Evolutionary conservation across 1,284 basidiomycete species (phyloP).

Genomic region (Porodaedalea pini): DNA sequence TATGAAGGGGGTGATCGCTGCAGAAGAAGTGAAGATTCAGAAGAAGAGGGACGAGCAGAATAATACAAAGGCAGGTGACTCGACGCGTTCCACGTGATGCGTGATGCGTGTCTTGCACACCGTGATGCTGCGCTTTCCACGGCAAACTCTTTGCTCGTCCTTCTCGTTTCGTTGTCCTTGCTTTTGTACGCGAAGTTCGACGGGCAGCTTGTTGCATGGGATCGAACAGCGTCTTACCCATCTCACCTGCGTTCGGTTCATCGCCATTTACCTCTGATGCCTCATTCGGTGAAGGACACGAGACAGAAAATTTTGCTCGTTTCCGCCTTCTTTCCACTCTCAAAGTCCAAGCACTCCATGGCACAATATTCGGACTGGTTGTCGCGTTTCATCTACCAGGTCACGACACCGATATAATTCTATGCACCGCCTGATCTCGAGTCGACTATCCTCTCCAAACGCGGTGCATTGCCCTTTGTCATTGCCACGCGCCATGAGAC

Average conservation of each 20-base stretch:
- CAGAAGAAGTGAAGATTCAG: no score
- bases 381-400: slow-evolving; percentile 35
- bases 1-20: no score
- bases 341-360: no score
- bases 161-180: slow-evolving; percentile 9
- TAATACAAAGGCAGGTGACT: no score
- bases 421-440: slow-evolving; percentile 43
- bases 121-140: no score
- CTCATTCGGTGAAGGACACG: background rate
- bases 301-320: slow-evolving; percentile 34
- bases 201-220: slow-evolving; percentile 1
- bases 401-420: slow-evolving; percentile 50
- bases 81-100: no score
- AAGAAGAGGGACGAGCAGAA: no score
- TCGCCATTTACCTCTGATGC: background rate
- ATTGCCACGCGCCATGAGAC: slow-evolving; percentile 44
- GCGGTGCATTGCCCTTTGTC: slow-evolving; percentile 35
- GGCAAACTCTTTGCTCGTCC: slow-evolving; percentile 7
- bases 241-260: background rate
- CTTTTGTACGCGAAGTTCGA: slow-evolving; percentile 8
- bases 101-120: no score
- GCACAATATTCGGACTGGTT: no score
- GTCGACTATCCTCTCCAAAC: slow-evolving; percentile 30
- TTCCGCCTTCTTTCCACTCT: no score
- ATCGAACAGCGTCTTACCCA: background rate